Evolutionary conservation across 2,329 filamentous ascomycete genomes (phyloP).

Genomic region (Pseudogymnoascus sp.): DNA sequence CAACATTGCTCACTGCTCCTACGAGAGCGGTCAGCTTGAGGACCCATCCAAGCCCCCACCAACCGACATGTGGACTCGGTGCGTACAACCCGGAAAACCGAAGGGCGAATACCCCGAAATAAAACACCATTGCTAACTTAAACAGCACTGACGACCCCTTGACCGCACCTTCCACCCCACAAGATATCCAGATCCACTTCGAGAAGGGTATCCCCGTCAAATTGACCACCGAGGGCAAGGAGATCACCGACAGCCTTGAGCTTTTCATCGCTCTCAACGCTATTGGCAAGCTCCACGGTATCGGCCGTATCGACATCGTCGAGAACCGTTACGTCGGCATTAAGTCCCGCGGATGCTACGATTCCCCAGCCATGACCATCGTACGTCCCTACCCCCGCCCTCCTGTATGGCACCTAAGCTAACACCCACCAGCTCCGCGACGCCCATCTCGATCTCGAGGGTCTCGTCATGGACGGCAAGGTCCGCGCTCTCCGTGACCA

Average conservation of each 20-base stretch:
- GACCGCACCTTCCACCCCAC: constrained; percentile 60
- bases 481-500: constrained; percentile 63
- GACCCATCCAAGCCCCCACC: constrained; percentile 57
- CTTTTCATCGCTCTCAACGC: constrained; percentile 65
- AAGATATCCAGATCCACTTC: constrained; percentile 65
- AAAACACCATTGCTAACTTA: constrained; percentile 5
- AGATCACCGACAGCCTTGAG: constrained; percentile 59
- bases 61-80: constrained; percentile 67
- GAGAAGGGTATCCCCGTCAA: constrained; percentile 67
- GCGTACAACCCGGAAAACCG: constrained; percentile 8
- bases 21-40: constrained; percentile 72
- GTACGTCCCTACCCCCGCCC: background rate
- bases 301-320: constrained; percentile 77
- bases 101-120: constrained; percentile 18
- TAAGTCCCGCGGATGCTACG: constrained; percentile 76
- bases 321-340: constrained; percentile 72
- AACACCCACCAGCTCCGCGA: constrained; percentile 21
- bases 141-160: constrained; percentile 51
- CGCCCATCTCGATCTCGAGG: constrained; percentile 49
- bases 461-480: constrained; percentile 59
- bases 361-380: constrained; percentile 51
- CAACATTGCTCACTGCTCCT: constrained; percentile 68
- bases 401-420: background rate
- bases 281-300: constrained; percentile 63
- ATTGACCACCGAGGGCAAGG: constrained; percentile 48